phyloP scores from a whole-genome alignment of 2,329 filamentous ascomycete genomes.

The Rhynchosporium graminicola region DNA sequence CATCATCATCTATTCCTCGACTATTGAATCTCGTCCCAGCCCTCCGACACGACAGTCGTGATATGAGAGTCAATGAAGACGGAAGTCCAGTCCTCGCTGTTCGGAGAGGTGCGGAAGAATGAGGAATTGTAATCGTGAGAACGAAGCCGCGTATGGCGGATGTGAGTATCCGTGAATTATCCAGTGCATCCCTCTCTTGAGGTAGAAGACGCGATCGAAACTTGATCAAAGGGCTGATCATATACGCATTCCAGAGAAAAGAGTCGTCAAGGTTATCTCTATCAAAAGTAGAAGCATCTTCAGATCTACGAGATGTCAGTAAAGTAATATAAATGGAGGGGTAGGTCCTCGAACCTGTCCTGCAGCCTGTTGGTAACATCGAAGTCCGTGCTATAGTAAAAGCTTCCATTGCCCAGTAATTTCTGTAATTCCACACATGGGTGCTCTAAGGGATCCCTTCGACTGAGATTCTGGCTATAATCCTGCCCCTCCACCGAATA shows the following conservation, averaged over 20 bases:
- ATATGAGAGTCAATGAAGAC: constrained; percentile 85
- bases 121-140: constrained; percentile 80
- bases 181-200: constrained; percentile 75
- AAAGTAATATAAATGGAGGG: constrained; percentile 5
- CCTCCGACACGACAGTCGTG: constrained; percentile 83
- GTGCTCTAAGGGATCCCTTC: constrained; percentile 76
- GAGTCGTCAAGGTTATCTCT: constrained; percentile 91
- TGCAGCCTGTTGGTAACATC: constrained; percentile 93
- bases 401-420: constrained; percentile 87
- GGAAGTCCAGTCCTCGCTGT: constrained; percentile 69
- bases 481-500: constrained; percentile 36
- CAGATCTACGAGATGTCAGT: constrained; percentile 54
- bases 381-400: constrained; percentile 99
- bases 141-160: constrained; percentile 95
- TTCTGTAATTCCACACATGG: constrained; percentile 91
- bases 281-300: constrained; percentile 77
- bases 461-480: constrained; percentile 57
- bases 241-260: constrained; percentile 97
- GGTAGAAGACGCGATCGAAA: constrained; percentile 81
- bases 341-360: constrained; percentile 61
- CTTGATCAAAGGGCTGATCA: constrained; percentile 89
- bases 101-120: constrained; percentile 70
- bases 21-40: constrained; percentile 96
- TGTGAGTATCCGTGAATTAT: constrained; percentile 83
- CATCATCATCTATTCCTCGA: constrained; percentile 96